Percentiles rank a stretch among this genome's conserved stretches.
Evolutionary conservation across 306 rosid species (phyloP).

Genomic region (Albizia julibrissin): DNA sequence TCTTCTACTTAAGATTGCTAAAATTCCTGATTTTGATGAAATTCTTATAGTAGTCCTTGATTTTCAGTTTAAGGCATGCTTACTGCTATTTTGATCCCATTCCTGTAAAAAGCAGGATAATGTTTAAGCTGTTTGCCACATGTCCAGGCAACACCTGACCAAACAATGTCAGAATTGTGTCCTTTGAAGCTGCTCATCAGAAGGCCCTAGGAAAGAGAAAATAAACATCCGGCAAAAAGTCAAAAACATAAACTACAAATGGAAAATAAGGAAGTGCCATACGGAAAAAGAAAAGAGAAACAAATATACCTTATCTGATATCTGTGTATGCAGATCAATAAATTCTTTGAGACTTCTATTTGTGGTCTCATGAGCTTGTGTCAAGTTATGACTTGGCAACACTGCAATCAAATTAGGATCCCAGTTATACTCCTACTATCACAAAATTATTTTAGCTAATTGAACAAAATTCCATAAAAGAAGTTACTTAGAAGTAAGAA

Average conservation of each 20-base stretch:
- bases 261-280: not conserved
- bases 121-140: conserved; percentile 97
- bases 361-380: conserved; percentile 45
- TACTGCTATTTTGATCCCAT: conserved; percentile 87
- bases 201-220: conserved; percentile 52
- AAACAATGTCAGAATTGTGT: conserved; percentile 71
- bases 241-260: conserved; percentile 25
- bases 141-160: conserved; percentile 94
- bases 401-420: conserved; percentile 45
- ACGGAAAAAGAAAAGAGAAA: not conserved
- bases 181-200: conserved; percentile 58
- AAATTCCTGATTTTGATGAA: not conserved
- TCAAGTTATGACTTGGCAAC: conserved; percentile 44
- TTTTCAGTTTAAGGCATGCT: conserved; percentile 35
- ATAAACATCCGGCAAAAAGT: conserved; percentile 25
- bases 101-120: conserved; percentile 78
- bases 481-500: not conserved
- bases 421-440: conserved; percentile 6
- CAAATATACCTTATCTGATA: conserved; percentile 49
- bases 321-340: conserved; percentile 41
- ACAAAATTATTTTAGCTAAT: conserved; percentile 7
- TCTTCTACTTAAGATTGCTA: not conserved
- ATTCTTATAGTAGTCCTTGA: not conserved
- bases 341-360: conserved; percentile 44
- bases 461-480: not conserved